These are phyloP conservation scores for Penstemon barbatus DNA, from an alignment of 257 asterid species.

Conservation along the genomic window DNA sequence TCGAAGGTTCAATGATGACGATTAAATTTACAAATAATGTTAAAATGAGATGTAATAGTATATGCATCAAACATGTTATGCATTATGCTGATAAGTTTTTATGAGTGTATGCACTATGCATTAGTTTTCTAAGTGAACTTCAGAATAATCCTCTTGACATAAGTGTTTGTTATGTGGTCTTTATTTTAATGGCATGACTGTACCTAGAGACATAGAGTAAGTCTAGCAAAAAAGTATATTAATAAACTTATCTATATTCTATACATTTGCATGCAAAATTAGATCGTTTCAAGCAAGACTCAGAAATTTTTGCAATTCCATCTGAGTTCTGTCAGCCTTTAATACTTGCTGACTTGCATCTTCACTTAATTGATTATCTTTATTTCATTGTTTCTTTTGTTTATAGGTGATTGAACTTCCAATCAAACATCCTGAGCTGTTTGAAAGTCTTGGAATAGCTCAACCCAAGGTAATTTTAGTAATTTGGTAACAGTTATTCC, in stretches of 20 bases:
- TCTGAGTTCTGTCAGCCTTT: background rate
- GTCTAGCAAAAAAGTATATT: too few species aligned
- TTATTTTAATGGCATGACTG: background rate
- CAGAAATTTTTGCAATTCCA: background rate
- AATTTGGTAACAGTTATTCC: conserved; percentile 9
- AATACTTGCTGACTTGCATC: conserved; percentile 7
- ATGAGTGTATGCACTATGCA: background rate
- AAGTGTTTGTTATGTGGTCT: background rate
- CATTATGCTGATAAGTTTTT: background rate
- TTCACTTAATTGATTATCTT: conserved; percentile 11
- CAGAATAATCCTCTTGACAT: background rate
- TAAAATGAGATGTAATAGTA: background rate
- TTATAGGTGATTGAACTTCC: conserved; percentile 65
- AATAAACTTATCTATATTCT: background rate
- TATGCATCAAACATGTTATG: background rate
- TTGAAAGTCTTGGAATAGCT: conserved; percentile 68
- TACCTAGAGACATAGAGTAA: background rate
- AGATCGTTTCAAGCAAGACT: background rate
- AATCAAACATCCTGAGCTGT: conserved; percentile 62
- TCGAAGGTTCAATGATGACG: background rate
- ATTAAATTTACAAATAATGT: background rate
- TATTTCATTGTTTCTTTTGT: conserved; percentile 24
- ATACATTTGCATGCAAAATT: background rate
- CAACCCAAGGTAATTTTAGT: conserved; percentile 64
- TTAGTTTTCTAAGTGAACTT: background rate